Percentiles rank a stretch among this genome's conserved stretches.
These are phyloP conservation scores for Heterococcus sp. DNA, from an alignment of 108 stramenopile genomes.

Conservation along the genomic window DNA sequence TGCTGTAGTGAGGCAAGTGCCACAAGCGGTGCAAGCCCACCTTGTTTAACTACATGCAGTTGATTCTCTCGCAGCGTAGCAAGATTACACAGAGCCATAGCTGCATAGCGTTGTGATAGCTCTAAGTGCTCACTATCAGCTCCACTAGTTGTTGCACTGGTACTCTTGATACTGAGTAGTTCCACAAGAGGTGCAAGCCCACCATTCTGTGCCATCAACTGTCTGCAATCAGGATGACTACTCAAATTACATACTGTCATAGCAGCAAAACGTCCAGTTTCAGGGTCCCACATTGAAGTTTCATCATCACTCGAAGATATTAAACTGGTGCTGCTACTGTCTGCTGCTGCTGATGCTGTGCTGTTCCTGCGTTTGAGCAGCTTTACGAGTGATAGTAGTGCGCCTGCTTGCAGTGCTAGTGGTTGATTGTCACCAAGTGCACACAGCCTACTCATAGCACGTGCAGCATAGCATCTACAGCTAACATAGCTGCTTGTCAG, in stretches of 20 bases:
- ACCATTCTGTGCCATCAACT: constrained; percentile 56
- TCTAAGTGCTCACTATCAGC: constrained; percentile 28
- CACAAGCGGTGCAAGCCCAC: constrained; percentile 51
- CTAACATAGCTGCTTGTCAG: constrained; percentile 14
- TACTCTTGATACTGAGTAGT: constrained; percentile 23
- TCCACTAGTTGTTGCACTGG: background rate
- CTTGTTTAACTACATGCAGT: constrained; percentile 57
- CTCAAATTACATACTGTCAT: constrained; percentile 75
- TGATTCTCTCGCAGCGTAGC: constrained; percentile 53
- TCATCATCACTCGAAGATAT: background rate
- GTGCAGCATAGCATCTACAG: constrained; percentile 25
- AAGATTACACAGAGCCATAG: constrained; percentile 69
- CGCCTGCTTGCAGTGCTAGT: constrained; percentile 47
- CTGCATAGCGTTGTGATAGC: constrained; percentile 52
- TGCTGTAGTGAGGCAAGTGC: constrained; percentile 48
- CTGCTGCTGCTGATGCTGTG: background rate
- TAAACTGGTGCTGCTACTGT: background rate
- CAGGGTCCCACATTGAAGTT: background rate
- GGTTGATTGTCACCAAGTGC: constrained; percentile 57
- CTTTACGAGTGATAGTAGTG: constrained; percentile 34
- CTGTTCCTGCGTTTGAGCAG: constrained; percentile 6
- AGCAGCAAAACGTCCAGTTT: constrained; percentile 19
- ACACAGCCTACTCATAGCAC: constrained; percentile 56
- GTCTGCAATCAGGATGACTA: constrained; percentile 55
- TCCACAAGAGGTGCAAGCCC: constrained; percentile 56